Evolutionary conservation across 2,329 filamentous ascomycete genomes (phyloP).

Genomic region (Triangularia verruculosa): DNA sequence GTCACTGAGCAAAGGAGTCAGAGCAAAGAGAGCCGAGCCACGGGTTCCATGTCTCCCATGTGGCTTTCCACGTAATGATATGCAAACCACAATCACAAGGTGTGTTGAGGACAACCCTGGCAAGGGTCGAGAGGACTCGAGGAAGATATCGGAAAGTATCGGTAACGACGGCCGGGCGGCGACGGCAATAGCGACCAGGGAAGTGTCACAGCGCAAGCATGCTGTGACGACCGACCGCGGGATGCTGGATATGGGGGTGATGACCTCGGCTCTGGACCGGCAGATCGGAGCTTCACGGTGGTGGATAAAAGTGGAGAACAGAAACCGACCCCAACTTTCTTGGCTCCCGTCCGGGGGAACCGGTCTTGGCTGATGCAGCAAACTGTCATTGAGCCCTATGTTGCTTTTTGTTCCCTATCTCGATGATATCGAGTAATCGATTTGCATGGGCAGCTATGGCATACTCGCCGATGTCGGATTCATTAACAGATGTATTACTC

Average conservation of each 20-base stretch:
- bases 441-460: background rate
- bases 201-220: background rate
- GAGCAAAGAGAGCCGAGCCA: background rate
- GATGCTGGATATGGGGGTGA: background rate
- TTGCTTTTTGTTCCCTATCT: background rate
- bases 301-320: background rate
- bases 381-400: no score
- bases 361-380: background rate
- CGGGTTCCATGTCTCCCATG: background rate
- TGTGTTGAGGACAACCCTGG: no score
- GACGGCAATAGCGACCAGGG: background rate
- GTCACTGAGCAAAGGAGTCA: slow-evolving; percentile 2
- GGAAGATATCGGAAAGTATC: slow-evolving; percentile 24
- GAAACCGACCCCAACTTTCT: background rate
- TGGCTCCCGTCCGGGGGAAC: background rate
- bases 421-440: background rate
- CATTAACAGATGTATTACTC: no score
- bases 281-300: slow-evolving; percentile 26
- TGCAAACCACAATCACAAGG: background rate
- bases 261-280: slow-evolving; percentile 31
- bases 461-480: background rate
- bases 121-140: no score
- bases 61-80: slow-evolving; percentile 11
- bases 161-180: slow-evolving; percentile 9
- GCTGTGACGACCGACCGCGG: background rate